Evolutionary conservation across 495 filamentous ascomycete species (phyloP).

Genomic region (Penicillium fimorum): DNA sequence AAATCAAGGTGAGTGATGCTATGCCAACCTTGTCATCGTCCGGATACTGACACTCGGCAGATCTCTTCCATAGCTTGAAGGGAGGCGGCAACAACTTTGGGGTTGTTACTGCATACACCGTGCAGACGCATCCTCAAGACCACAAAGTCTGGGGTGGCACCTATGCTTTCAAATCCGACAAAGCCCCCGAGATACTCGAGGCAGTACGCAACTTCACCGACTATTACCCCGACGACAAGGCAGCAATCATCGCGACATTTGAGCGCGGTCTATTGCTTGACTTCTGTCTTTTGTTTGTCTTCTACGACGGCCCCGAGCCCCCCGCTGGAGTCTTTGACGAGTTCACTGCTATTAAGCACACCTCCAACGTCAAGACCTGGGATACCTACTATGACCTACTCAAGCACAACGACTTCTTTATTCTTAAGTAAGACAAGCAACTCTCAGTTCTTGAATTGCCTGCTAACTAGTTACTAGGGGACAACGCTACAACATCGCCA

Average conservation of each 20-base stretch:
- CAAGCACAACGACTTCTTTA: constrained; percentile 39
- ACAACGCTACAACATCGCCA: constrained; percentile 54
- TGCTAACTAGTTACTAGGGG: constrained; percentile 29
- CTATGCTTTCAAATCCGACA: constrained; percentile 45
- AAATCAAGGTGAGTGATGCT: constrained; percentile 33
- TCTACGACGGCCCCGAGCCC: constrained; percentile 58
- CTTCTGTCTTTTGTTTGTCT: constrained; percentile 62
- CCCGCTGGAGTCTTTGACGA: constrained; percentile 54
- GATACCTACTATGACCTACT: constrained; percentile 52
- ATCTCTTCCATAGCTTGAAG: constrained; percentile 57
- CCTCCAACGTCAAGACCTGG: constrained; percentile 50
- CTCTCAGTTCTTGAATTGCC: background rate
- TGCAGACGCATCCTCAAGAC: constrained; percentile 44
- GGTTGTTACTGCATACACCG: constrained; percentile 56
- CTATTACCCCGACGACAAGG: constrained; percentile 51
- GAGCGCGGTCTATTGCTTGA: constrained; percentile 51
- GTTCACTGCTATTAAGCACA: constrained; percentile 51
- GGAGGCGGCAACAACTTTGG: constrained; percentile 62
- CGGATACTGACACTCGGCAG: constrained; percentile 20
- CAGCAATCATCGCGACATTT: constrained; percentile 53
- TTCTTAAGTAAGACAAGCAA: constrained; percentile 32
- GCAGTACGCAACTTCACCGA: constrained; percentile 54
- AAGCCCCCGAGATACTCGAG: constrained; percentile 40
- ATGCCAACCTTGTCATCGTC: constrained; percentile 9
- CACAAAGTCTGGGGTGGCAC: constrained; percentile 54